Evolutionary conservation across 192 early-diverging fungal genomes (phyloP).

Genomic region (Chytriomyces sp.): DNA sequence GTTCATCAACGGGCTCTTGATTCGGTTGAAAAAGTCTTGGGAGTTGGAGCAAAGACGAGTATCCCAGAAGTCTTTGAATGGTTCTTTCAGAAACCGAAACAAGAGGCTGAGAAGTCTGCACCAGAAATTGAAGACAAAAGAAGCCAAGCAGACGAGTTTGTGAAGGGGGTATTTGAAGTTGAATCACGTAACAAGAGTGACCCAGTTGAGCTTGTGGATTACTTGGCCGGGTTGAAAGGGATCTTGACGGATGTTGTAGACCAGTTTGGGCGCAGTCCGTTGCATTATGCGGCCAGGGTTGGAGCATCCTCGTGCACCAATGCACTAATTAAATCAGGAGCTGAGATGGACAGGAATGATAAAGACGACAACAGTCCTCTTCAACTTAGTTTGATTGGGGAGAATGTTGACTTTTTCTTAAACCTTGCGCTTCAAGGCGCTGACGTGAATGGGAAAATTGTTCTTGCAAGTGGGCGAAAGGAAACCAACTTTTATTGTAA

Average conservation of each 20-base stretch:
- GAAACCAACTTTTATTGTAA: conserved; percentile 20
- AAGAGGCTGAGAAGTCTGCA: conserved; percentile 6
- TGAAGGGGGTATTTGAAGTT: conserved; percentile 42
- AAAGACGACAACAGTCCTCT: conserved; percentile 51
- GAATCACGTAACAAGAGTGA: conserved; percentile 39
- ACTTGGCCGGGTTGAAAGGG: conserved; percentile 30
- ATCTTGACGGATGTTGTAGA: conserved; percentile 48
- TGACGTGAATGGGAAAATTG: conserved; percentile 30
- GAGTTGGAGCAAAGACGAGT: background rate
- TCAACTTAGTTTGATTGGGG: conserved; percentile 48
- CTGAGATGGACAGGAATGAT: conserved; percentile 40
- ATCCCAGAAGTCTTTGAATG: conserved; percentile 24
- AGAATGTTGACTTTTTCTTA: conserved; percentile 52
- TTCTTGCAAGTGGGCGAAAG: conserved; percentile 36
- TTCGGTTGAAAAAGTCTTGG: conserved; percentile 13
- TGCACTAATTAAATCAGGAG: conserved; percentile 40
- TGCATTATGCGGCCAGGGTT: conserved; percentile 59
- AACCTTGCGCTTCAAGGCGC: conserved; percentile 56
- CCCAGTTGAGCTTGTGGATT: conserved; percentile 57
- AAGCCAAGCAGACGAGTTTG: conserved; percentile 25
- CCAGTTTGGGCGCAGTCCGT: conserved; percentile 56
- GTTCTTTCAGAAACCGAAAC: conserved; percentile 10
- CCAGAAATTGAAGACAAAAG: conserved; percentile 29
- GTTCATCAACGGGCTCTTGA: background rate
- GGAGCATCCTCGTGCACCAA: conserved; percentile 59